Base-by-base conservation (phyloP, 2,329 filamentous ascomycete genomes). In the Geoglossum cookeanum region DNA sequence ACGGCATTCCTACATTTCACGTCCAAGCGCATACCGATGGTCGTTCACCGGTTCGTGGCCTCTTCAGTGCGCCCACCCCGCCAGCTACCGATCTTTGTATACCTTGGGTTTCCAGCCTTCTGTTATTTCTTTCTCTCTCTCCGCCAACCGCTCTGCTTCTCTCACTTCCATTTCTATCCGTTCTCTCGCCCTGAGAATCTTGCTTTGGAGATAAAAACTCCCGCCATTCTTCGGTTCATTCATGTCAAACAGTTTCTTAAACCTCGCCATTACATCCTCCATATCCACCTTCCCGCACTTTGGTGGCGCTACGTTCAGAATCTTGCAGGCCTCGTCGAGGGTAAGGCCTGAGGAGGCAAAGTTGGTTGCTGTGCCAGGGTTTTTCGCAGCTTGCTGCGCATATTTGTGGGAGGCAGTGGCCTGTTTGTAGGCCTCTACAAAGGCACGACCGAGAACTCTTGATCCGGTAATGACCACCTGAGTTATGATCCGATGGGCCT, bases 171-270 rank as follows among this genome's bases (percentile, higher is more conserved):
- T 78, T 74, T 97, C 91, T 72, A 98, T 85, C 62, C 92, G 77
- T 73, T 98, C 91, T 65, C 91, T 80, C 59, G 92, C 92, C 61
- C 92, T 78, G 64, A 97, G 72, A 57, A 98, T 81, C 74, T 98
- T 98, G 77, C 91, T 97, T 73, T 98, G 92, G 54, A 98, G 77
- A 71, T 98, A 98, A 72, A 98, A 98, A 66, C 89, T 96, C 56
- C 92, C 92, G 39, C 92, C 92, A 67, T 95, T 95, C 71, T 94
- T 78, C 9, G 92, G 91, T 62, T 98, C 87, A 73, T 98, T 98
- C 64, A 80, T 75, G 71, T 98, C 92, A 68, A 96, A 98, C 53
- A 98, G 74, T 62, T 84, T 82, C 79, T 97, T 97, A 77, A 97
- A 98, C 57, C 89, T 79, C 64, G 85, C 81, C 71, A 85, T 83